Evolutionary conservation across 2,329 filamentous ascomycete genomes (phyloP), one percentile per base, ranked within the genome.

Genomic region (Fusarium sarcochroum): DNA sequence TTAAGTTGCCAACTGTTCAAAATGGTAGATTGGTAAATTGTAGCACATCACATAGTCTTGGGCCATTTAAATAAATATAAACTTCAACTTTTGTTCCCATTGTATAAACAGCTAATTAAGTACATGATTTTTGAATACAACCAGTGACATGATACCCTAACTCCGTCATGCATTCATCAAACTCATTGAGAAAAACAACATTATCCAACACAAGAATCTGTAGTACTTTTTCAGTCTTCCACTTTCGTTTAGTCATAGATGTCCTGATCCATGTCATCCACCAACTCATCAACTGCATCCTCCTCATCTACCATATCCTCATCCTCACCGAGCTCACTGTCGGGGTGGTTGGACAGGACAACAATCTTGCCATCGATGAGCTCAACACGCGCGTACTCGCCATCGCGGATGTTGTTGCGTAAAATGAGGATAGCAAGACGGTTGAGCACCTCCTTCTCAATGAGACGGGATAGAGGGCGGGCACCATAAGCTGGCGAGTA

Each of bases 371-470:
- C 92, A 67, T 93, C 89, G 30, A 91, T 87, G 63, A 98, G 85
- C 45, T 93, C 89, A 23, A 98, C 93, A 25, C 87, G 85, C 2
- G 96, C 96, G 3, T 80, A 82, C 82, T 99, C 96, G 42, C 94
- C 94, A 70, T 99, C 95, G 72, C 87, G 89, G 77, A 99, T 90
- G 55, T 88, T 90, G 68, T 93, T 93, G 68, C 94, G 89, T 23
- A 99, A 86, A 68, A 99, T 97, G 68, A 98, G 87, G 40, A 99
- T 92, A 3, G 96, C 96, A 68, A 99, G 84, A 49, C 91, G 90
- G 81, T 99, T 99, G 75, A 99, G 89, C 4, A 99, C 93, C 80
- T 99, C 96, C 82, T 96, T 96, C 84, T 99, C 96, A 73, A 99
- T 98, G 62, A 99, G 88, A 53, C 96, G 88, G 18, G 91, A 89